These are phyloP conservation scores for Hymenoscyphus fructigenus DNA, from an alignment of 2,329 filamentous ascomycete species.

Conservation along the genomic window DNA sequence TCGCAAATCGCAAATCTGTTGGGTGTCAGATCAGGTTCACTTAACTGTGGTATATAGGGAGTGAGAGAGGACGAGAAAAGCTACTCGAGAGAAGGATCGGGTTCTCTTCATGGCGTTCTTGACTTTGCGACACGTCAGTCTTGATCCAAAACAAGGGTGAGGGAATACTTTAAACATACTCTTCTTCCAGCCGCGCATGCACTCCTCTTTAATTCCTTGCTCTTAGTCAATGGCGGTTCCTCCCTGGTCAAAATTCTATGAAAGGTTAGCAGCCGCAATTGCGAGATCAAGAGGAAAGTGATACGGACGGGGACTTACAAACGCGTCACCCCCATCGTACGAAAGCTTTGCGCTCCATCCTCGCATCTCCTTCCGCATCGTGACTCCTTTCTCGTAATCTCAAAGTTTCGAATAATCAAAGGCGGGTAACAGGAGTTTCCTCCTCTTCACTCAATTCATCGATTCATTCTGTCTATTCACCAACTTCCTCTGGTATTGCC, in stretches of 20 bases:
- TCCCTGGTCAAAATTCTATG: not conserved
- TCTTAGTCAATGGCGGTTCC: not conserved
- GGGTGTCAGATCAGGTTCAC: too few species aligned
- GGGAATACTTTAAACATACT: not conserved
- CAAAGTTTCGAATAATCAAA: too few species aligned
- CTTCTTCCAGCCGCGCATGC: not conserved
- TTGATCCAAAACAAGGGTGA: not conserved
- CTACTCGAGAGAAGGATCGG: too few species aligned
- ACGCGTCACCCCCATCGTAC: not conserved
- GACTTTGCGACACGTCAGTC: not conserved
- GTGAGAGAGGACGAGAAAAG: too few species aligned
- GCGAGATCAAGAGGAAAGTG: not conserved
- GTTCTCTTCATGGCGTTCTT: not conserved
- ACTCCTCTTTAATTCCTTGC: not conserved
- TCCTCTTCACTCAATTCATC: too few species aligned
- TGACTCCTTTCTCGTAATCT: not conserved
- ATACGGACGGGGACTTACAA: not conserved
- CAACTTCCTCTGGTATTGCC: too few species aligned
- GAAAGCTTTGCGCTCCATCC: not conserved
- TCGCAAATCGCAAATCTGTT: too few species aligned
- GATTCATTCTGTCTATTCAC: too few species aligned
- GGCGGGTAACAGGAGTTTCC: too few species aligned
- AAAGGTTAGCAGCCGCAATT: not conserved
- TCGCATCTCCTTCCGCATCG: not conserved
- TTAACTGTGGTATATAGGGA: too few species aligned